Evolutionary conservation across 2,329 filamentous ascomycete genomes (phyloP), one percentile per base, ranked within the genome.

Genomic region (Neonectria hederae): DNA sequence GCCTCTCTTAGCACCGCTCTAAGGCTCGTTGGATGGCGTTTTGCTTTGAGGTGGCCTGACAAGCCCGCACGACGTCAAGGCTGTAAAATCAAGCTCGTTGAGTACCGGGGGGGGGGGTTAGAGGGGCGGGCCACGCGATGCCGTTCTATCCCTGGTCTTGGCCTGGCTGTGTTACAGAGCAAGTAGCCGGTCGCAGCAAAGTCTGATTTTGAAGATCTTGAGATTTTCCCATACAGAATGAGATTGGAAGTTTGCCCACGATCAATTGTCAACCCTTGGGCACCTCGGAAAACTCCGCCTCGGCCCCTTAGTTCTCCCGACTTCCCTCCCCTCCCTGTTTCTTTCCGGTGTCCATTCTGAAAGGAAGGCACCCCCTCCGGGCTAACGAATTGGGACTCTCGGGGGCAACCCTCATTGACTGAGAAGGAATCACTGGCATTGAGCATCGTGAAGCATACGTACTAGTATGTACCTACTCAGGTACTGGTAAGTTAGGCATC

Each of bases 11-110:
- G 58, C 58, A 48, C 48, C 53, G 35, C 48, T 30, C 55, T 54
- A 55, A 55, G 43, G 51, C 56, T 52, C 59, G 54, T 51, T 61
- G 54, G 59, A 70, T 67, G 64, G 65, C 61, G 66, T 63, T 45
- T 71, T 66, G 35, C 56, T 64, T 64, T 24, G 5, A n/a, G n/a
- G 35, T 38, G 35, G 35, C 14, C 35, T 38, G 65, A 72, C 69
- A 71, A 67, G 67, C 63, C 69, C 43, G 59, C n/a, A n/a, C 43
- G 52, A 56, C 17, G 57, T 64, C 55, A 40, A 59, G 61, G 51
- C 55, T 59, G 61, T 55, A 49, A 54, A 54, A 52, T 63, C 55
- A 51, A 59, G 56, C 55, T 63, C 28, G 49, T 63, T 32, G 51
- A 63, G 54, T 59, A 43, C 55, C 61, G 49, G 60, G 60, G 54